Base-by-base conservation (phyloP, 2,329 filamentous ascomycete species). In the Cladosporium sphaerospermum region DNA sequence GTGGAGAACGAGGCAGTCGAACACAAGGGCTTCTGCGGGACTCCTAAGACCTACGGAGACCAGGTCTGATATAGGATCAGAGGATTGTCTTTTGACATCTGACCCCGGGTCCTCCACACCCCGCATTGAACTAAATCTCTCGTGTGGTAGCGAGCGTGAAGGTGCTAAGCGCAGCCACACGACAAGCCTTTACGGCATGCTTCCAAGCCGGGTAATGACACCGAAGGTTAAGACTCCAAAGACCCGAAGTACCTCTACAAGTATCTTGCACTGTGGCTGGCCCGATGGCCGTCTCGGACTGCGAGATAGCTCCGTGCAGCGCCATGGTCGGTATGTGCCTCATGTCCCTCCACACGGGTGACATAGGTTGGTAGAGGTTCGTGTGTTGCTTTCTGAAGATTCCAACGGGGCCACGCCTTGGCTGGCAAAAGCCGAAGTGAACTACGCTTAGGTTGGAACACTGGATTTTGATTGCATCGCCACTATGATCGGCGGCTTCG, bases 71-170 rank as follows among this genome's bases (percentile, higher is more conserved):
- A 49, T 37, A 11, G 34, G 3, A 37, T 37, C 23, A 28, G 23
- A 28, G 23, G 23, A 28, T 28, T 28, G 23, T 28, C 23, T 14
- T 14, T 39, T 14, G 36, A 13, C 36, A 39, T 14, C n/a, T n/a
- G 40, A 23, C 16, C 31, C 48, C 16, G 48, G 48, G 48, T 51
- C 48, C 48, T 51, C 48, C 48, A 51, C 48, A 51, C 48, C 48
- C 48, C 48, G 48, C 48, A 51, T 19, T 10, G n/a, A 13, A 37
- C 23, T 16, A 14, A 11, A 44, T 10, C 16, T 31, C 14, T 42
- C 9, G 13, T 40, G n/a, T 37, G 48, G 40, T 44, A 51, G 48
- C 48, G 48, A 51, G 40, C 32, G 16, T 18, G 39, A 18, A 28
- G 32, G 31, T 40, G 3, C 13, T 33, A 43, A 42, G 39, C 9